Evolutionary conservation across 352 stramenopile species (phyloP).

Genomic region (Globisporangium nunn): DNA sequence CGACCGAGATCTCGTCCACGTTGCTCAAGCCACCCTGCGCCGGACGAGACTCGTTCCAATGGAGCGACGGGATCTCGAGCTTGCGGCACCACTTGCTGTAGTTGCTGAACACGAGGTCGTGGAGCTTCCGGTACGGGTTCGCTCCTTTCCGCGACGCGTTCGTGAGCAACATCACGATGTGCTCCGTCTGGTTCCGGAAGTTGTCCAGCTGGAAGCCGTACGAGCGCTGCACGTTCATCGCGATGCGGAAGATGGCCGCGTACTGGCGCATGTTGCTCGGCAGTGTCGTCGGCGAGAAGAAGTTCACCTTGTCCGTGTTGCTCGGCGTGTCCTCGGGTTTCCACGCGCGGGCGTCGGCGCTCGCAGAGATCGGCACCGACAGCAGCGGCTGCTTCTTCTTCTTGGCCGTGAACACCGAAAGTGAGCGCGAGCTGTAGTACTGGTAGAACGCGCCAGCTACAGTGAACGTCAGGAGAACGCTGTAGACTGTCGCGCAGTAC

Average conservation of each 20-base stretch:
- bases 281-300: constrained; percentile 66
- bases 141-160: constrained; percentile 84
- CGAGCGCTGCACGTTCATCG: constrained; percentile 78
- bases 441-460: constrained; percentile 29
- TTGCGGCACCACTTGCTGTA: constrained; percentile 88
- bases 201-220: constrained; percentile 83
- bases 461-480: constrained; percentile 37
- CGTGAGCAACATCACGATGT: constrained; percentile 93
- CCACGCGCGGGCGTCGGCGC: constrained; percentile 71
- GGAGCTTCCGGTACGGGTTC: constrained; percentile 80
- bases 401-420: constrained; percentile 22
- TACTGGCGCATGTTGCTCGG: constrained; percentile 83
- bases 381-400: constrained; percentile 21
- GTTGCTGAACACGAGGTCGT: constrained; percentile 82
- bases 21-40: constrained; percentile 82
- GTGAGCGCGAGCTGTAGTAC: constrained; percentile 34
- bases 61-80: constrained; percentile 58
- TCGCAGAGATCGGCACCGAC: constrained; percentile 49
- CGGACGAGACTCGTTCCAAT: constrained; percentile 57
- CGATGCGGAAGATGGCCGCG: constrained; percentile 72
- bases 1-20: constrained; percentile 81
- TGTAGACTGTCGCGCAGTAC: constrained; percentile 59
- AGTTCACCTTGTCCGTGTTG: constrained; percentile 52
- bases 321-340: constrained; percentile 27
- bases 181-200: constrained; percentile 95